Evolutionary conservation across 148 eudicot genomes (phyloP), one percentile per base, ranked within the genome.

Genomic region (Chenopodium suecicum): DNA sequence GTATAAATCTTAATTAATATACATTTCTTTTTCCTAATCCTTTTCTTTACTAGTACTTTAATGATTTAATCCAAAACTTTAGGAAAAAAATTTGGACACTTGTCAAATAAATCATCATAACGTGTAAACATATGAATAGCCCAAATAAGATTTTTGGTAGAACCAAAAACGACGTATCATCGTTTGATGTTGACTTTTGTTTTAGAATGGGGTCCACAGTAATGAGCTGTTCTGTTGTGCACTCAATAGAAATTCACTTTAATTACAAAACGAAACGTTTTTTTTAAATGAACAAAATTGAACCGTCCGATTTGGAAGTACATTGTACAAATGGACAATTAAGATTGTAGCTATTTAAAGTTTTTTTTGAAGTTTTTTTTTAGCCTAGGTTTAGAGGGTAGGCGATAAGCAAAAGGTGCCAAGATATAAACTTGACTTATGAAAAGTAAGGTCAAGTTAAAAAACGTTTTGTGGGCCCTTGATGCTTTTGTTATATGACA

Each of bases 101-200:
- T 63, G 32, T 73, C 76, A 44, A 62, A 4, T 0, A 9, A 1
- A 0, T 19, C 20, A 46, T 3, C 37, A 8, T 20, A 77, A 77
- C 79, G 79, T 77, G 79, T 63, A 25, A 44, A n/a, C 54, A 22
- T 25, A n/a, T 77, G 54, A 77, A 25, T 63, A 64, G 71, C 34
- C 13, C 19, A 22, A 19, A 19, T 2, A 77, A 77, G 70, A 64
- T 58, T 58, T 63, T 60, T 37, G 56, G 70, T 23, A 17, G 58
- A 63, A n/a, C 19, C 8, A 47, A 73, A 23, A 20, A 41, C 34
- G 76, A 73, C 32, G 29, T 41, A 73, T 73, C 56, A 73, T 73
- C 31, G 58, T 77, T 37, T 64, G 79, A 77, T 77, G 48, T 77
- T 77, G 79, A 77, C 79, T 66, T 62, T 73, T 44, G 16, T 10